Conservation (phyloP, 768 basidiomycete genomes). For the Mycena galericulata region DNA sequence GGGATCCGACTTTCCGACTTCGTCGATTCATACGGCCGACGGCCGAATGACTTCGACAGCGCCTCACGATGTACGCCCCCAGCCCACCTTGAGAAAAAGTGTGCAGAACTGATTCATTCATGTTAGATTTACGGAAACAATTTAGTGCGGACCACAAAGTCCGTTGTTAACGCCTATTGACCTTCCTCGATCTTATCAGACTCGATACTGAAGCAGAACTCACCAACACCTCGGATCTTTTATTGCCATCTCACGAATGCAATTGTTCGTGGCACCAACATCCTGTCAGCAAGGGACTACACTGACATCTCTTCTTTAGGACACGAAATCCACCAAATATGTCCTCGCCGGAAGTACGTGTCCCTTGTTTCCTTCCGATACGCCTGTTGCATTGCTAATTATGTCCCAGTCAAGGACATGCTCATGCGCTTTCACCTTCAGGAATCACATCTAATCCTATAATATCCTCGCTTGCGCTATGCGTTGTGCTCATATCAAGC, state of each 20-base stretch:
- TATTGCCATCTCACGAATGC: conserved; percentile 82
- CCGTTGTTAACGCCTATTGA: background rate
- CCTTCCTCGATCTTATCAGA: conserved; percentile 39
- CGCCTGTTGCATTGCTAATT: conserved; percentile 7
- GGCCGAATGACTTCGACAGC: conserved; percentile 74
- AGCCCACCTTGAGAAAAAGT: background rate
- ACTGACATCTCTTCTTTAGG: conserved; percentile 51
- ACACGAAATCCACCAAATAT: conserved; percentile 67
- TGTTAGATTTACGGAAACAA: conserved; percentile 75
- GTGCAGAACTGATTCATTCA: conserved; percentile 2
- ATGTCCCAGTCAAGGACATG: conserved; percentile 33
- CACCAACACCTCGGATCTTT: conserved; percentile 66
- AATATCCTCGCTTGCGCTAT: too few species aligned
- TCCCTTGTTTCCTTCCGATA: background rate
- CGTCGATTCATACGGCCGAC: conserved; percentile 73
- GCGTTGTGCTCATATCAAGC: conserved; percentile 2
- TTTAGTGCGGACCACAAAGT: conserved; percentile 55
- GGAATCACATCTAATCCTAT: conserved; percentile 30
- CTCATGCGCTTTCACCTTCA: conserved; percentile 34
- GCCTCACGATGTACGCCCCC: conserved; percentile 67
- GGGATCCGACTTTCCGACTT: conserved; percentile 72
- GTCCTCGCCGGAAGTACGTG: conserved; percentile 54
- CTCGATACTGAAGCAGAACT: conserved; percentile 67
- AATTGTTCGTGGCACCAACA: conserved; percentile 61
- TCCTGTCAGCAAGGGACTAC: conserved; percentile 2